phyloP scores from a whole-genome alignment of 148 eudicot species.

The Polygonum maritimum region DNA sequence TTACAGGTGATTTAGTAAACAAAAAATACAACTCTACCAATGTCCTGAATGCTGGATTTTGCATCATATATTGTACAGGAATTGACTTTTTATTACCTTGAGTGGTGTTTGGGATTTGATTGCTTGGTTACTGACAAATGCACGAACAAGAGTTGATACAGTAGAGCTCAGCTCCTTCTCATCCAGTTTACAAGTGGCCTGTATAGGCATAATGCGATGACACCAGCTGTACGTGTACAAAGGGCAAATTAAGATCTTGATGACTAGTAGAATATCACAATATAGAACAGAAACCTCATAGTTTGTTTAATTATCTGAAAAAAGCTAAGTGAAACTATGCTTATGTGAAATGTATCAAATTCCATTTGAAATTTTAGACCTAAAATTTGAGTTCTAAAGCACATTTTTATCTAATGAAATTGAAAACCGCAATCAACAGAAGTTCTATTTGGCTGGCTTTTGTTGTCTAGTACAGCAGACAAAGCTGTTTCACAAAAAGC shows the following conservation, averaged over 20 bases:
- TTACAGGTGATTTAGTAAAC: no score
- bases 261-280: neutral
- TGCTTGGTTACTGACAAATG: constrained; percentile 36
- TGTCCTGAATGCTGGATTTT: neutral
- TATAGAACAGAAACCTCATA: neutral
- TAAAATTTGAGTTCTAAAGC: neutral
- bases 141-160: constrained; percentile 49
- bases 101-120: constrained; percentile 32
- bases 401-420: neutral
- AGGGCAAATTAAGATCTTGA: neutral
- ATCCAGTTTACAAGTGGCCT: constrained; percentile 60
- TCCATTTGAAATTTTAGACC: neutral
- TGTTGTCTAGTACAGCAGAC: neutral
- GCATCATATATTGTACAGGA: neutral
- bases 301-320: neutral
- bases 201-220: constrained; percentile 75
- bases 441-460: neutral
- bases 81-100: constrained; percentile 32
- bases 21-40: neutral
- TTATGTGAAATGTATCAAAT: neutral
- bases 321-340: neutral
- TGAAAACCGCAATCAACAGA: neutral
- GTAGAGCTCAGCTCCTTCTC: constrained; percentile 43
- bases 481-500: neutral
- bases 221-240: constrained; percentile 50